Conservation (phyloP, 1,139 yeast species). For the Debaryomyces subglobosus region DNA sequence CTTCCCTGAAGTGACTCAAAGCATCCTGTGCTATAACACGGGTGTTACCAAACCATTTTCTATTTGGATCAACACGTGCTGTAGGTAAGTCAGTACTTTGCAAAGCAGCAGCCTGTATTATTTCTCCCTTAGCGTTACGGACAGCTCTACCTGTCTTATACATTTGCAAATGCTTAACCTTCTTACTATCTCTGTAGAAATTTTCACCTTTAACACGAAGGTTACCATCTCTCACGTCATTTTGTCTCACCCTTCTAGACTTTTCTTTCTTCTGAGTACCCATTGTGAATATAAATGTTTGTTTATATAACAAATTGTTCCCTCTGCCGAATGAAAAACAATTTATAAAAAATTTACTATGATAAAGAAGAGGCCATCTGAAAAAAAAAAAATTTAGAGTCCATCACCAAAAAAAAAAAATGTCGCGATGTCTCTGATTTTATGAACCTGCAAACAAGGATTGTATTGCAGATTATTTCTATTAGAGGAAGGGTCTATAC, state of each 20-base stretch:
- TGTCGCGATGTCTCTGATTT: conserved; percentile 8
- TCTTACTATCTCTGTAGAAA: conserved; percentile 92
- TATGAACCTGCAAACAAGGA: background rate
- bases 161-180: conserved; percentile 88
- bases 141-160: conserved; percentile 89
- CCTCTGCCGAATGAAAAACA: background rate
- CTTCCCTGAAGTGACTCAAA: conserved; percentile 88
- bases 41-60: conserved; percentile 97
- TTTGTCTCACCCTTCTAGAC: conserved; percentile 80
- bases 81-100: conserved; percentile 87
- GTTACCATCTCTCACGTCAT: conserved; percentile 84
- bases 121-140: conserved; percentile 85
- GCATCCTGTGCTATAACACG: conserved; percentile 98
- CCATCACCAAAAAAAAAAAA: conserved; percentile 8
- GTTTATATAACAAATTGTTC: background rate
- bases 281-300: conserved; percentile 46
- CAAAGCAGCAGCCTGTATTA: conserved; percentile 82
- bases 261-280: conserved; percentile 94
- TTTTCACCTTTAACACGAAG: conserved; percentile 95
- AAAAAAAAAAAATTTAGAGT: background rate
- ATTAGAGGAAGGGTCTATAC: background rate
- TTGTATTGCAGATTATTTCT: background rate
- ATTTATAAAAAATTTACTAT: background rate
- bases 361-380: background rate
- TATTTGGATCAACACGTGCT: conserved; percentile 94